Percentiles rank a stretch among this genome's conserved stretches.
Conservation (phyloP, 768 basidiomycete species). For the Naganishia onofrii region DNA sequence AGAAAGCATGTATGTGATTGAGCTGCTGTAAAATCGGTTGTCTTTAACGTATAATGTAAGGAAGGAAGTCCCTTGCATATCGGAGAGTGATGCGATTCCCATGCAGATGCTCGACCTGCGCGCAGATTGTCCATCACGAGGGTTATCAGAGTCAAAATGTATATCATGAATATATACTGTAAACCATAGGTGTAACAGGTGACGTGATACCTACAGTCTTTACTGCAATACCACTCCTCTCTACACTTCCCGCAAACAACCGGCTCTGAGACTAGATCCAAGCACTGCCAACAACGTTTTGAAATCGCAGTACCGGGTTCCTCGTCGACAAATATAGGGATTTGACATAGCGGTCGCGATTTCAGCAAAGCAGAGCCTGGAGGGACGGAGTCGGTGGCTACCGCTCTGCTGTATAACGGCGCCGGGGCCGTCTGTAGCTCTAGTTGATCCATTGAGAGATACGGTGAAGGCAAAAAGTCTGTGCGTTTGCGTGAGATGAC, state of each 20-base stretch:
- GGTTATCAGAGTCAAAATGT: neutral
- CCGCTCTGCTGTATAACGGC: conserved; percentile 1
- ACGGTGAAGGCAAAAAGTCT: neutral
- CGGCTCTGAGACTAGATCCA: conserved; percentile 1
- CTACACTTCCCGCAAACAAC: conserved; percentile 16
- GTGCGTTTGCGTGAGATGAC: too few relatives aligned
- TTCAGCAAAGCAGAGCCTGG: neutral
- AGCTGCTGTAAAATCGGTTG: conserved; percentile 2
- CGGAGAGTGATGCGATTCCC: conserved; percentile 26
- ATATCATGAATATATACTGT: neutral
- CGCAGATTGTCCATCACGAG: neutral
- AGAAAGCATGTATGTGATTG: conserved; percentile 19
- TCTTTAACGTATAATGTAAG: conserved; percentile 14
- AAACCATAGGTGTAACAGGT: neutral
- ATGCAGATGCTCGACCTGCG: conserved; percentile 25
- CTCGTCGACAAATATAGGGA: conserved; percentile 4
- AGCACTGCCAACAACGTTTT: conserved; percentile 11
- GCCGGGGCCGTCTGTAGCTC: conserved; percentile 15
- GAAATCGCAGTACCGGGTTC: neutral
- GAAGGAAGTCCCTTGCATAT: conserved; percentile 25
- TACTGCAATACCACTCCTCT: conserved; percentile 17
- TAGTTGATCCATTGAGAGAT: neutral
- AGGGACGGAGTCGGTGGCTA: neutral
- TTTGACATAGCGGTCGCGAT: conserved; percentile 19
- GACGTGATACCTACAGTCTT: conserved; percentile 16